phyloP scores from a whole-genome alignment of 352 stramenopile species.

The Pythium sp. region DNA sequence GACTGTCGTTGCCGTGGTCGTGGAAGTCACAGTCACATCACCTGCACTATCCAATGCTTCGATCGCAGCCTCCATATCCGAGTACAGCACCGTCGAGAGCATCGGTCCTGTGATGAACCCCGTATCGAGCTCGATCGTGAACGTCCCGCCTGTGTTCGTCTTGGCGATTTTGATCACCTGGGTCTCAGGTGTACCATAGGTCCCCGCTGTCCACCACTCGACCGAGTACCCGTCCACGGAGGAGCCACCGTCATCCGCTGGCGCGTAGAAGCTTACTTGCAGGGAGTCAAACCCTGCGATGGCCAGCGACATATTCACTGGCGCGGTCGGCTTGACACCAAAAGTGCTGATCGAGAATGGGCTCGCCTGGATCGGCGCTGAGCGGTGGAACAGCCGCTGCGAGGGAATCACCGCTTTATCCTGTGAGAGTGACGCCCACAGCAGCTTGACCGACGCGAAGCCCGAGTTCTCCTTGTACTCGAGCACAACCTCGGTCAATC shows the following conservation, averaged over 20 bases:
- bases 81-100: conserved; percentile 47
- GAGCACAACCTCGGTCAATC: conserved; percentile 83
- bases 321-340: conserved; percentile 55
- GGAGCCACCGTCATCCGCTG: conserved; percentile 84
- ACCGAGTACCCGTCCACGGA: conserved; percentile 83
- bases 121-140: conserved; percentile 65
- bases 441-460: conserved; percentile 74
- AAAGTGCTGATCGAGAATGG: conserved; percentile 60
- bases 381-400: conserved; percentile 84
- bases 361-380: conserved; percentile 49
- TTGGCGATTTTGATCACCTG: conserved; percentile 87
- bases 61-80: conserved; percentile 76
- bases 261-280: conserved; percentile 80
- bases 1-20: conserved; percentile 20
- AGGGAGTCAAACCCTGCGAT: conserved; percentile 63
- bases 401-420: conserved; percentile 82
- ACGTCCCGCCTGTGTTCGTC: conserved; percentile 75
- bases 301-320: conserved; percentile 32
- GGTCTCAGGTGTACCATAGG: conserved; percentile 51
- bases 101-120: conserved; percentile 53
- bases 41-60: conserved; percentile 74
- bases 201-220: conserved; percentile 76
- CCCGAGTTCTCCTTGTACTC: conserved; percentile 94
- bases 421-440: conserved; percentile 90
- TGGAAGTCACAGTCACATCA: conserved; percentile 68